Evolutionary conservation across 73 alveolate species (phyloP).

Genomic region (Symbiodinium natans): DNA sequence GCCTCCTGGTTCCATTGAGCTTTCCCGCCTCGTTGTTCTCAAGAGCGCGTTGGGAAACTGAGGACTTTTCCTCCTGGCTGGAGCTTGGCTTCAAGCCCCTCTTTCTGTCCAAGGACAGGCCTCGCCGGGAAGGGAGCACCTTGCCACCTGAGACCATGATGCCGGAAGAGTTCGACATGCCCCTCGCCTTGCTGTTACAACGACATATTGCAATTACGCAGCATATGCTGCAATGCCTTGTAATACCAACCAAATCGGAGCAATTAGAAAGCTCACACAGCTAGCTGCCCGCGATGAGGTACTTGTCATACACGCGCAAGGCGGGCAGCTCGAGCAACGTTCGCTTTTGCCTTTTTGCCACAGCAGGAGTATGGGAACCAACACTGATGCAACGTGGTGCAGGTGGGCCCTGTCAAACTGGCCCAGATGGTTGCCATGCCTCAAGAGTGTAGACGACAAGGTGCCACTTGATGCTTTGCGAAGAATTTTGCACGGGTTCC

Average conservation of each 20-base stretch:
- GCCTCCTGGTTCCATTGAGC: not conserved
- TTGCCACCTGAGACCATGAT: not conserved
- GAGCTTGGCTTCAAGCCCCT: not conserved
- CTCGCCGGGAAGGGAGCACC: not conserved
- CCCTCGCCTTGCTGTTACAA: not conserved
- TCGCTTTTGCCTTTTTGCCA: too few relatives aligned
- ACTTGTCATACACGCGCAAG: not conserved
- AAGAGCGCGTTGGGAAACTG: not conserved
- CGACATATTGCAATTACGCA: too few relatives aligned
- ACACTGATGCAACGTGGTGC: too few relatives aligned
- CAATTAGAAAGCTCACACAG: too few relatives aligned
- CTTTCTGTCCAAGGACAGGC: not conserved
- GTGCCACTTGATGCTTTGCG: too few relatives aligned
- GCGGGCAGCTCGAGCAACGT: too few relatives aligned
- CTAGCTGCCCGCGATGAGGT: not conserved
- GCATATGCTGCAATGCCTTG: too few relatives aligned
- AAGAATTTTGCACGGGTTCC: too few relatives aligned
- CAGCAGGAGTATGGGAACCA: too few relatives aligned
- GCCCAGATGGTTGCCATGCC: not conserved
- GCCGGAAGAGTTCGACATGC: not conserved
- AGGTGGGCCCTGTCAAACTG: not conserved
- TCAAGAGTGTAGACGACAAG: not conserved
- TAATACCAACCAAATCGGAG: too few relatives aligned
- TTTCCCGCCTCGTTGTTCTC: too few relatives aligned
- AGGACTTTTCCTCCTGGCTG: constrained; percentile 17